Base-by-base conservation (phyloP, 2,329 filamentous ascomycete genomes). In the Fusarium miscanthi region DNA sequence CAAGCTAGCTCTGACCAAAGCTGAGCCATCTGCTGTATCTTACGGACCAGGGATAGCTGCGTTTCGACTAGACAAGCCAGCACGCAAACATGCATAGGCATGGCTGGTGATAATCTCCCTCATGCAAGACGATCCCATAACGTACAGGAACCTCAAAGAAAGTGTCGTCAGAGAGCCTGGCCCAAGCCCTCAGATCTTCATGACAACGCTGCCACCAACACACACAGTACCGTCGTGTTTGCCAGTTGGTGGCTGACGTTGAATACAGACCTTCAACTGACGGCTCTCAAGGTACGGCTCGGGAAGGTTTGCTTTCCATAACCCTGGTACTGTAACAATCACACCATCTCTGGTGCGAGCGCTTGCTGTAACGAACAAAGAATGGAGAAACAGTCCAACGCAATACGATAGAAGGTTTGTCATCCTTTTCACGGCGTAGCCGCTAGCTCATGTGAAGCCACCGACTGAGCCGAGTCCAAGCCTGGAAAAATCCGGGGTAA, bases 401-500 rank as follows among this genome's bases (percentile, higher is more conserved):
- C 31, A 57, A 49, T 19, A 49, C 54, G 59, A 60, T 52, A 41
- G 23, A n/a, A 40, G 23, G 23, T 41, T 59, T 38, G 23, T 38
- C 40, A 57, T 60, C 38, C 40, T 40, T 30, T 45, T 27, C 51
- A 71, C 58, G 53, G 63, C 60, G 62, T 59, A 57, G 59, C 59
- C 71, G 60, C 65, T 70, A 54, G 38, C 38, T 57, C 42, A 37
- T 60, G 42, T 54, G 14, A 59, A 51, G 60, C 60, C 67, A 72
- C 68, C 51, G 51, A 67, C 46, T 31, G 65, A 59, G 61, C 65
- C 56, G 64, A 57, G 59, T 46, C 61, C 52, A 53, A 53, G 41
- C 31, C 37, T 73, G 66, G 57, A 70, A 61, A 67, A 73, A 73
- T 63, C 66, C 66, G 70, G 70, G 70, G 70, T 56, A 73, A 57